Evolutionary conservation across 116 monocot species (phyloP).

Genomic region (Posidonia oceanica): DNA sequence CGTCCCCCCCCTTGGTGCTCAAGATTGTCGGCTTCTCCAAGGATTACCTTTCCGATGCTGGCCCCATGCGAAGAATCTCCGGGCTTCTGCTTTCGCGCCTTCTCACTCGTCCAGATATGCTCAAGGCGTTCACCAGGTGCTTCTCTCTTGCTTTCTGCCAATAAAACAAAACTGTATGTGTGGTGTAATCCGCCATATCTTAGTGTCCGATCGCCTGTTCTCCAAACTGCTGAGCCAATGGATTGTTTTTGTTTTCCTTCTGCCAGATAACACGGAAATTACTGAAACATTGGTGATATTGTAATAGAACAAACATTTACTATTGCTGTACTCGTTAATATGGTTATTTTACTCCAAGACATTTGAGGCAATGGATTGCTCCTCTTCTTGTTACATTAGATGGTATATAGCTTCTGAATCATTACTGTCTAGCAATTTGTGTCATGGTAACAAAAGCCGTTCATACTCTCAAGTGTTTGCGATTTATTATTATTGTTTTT

Average conservation of each 20-base stretch:
- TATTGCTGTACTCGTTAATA: too few relatives aligned
- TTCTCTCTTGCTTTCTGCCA: not conserved
- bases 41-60: conserved; percentile 83
- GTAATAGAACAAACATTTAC: too few relatives aligned
- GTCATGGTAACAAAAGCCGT: too few relatives aligned
- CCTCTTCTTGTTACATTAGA: not conserved
- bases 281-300: too few relatives aligned
- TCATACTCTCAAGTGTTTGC: not conserved
- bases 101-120: conserved; percentile 93
- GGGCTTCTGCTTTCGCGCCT: conserved; percentile 87
- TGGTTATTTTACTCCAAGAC: too few relatives aligned
- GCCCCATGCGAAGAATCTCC: conserved; percentile 90
- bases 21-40: conserved; percentile 79
- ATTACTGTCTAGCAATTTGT: too few relatives aligned
- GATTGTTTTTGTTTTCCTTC: too few relatives aligned
- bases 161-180: not conserved
- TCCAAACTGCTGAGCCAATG: too few relatives aligned
- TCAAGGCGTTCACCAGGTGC: conserved; percentile 59
- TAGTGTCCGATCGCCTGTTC: too few relatives aligned
- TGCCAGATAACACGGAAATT: too few relatives aligned
- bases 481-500: conserved; percentile 8
- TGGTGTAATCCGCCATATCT: not conserved
- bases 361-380: not conserved
- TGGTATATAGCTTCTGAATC: too few relatives aligned
- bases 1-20: conserved; percentile 64